These are phyloP conservation scores for Pterocarpus santalinus DNA, from an alignment of 306 rosid genomes.

Conservation along the genomic window DNA sequence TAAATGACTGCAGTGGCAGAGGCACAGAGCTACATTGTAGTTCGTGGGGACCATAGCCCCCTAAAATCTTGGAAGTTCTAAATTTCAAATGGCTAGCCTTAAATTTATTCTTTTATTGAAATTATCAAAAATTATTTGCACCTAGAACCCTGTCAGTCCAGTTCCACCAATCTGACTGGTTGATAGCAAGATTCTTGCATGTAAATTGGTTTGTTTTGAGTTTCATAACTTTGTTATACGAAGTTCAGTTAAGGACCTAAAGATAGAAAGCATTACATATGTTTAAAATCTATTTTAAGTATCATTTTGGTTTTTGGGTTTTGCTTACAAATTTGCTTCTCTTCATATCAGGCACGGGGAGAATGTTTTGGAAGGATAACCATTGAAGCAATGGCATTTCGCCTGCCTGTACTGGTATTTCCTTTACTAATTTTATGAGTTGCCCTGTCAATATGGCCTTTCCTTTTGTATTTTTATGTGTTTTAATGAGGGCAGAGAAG, in stretches of 20 bases:
- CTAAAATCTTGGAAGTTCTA: not conserved
- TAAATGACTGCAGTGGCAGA: not conserved
- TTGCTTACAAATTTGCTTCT: slow-evolving; percentile 30
- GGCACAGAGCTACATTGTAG: not conserved
- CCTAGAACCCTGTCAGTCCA: not conserved
- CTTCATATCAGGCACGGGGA: slow-evolving; percentile 68
- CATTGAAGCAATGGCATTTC: slow-evolving; percentile 90
- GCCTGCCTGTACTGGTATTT: slow-evolving; percentile 84
- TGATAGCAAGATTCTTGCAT: not conserved
- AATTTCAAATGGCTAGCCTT: not conserved
- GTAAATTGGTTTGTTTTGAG: not conserved
- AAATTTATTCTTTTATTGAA: not conserved
- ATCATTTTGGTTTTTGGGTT: slow-evolving; percentile 12
- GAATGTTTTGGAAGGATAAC: slow-evolving; percentile 92
- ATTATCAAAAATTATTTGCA: not conserved
- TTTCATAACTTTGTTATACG: not conserved
- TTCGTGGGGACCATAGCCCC: not conserved
- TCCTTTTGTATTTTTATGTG: slow-evolving; percentile 1
- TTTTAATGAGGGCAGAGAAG: slow-evolving; percentile 11
- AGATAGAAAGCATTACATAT: slow-evolving; percentile 2
- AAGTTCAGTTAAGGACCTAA: slow-evolving; percentile 5
- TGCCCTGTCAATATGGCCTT: slow-evolving; percentile 18
- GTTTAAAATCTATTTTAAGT: slow-evolving; percentile 4
- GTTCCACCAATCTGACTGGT: not conserved
- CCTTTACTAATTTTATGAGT: slow-evolving; percentile 6